Percentiles rank a stretch among this genome's conserved stretches.
These are phyloP conservation scores for Ligustrum vulgare DNA, from an alignment of 257 asterid genomes.

Conservation along the genomic window DNA sequence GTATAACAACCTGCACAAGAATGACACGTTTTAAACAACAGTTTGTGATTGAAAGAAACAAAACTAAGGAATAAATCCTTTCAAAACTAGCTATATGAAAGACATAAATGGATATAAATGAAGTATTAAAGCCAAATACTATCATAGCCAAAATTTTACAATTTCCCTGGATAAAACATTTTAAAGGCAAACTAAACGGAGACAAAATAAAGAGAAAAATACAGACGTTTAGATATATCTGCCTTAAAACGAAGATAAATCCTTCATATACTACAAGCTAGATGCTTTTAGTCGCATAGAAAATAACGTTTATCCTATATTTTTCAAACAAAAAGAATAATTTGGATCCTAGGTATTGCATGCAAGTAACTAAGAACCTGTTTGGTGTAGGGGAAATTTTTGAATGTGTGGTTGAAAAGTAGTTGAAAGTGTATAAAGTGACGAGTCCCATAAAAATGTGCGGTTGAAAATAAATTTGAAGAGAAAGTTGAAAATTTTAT, in stretches of 20 bases:
- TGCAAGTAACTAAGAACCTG: too few species aligned
- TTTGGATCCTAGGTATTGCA: background rate
- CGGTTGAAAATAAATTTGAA: too few species aligned
- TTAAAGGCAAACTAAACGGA: background rate
- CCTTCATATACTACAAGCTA: background rate
- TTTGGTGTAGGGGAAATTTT: too few species aligned
- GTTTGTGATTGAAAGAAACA: background rate
- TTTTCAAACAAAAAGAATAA: background rate
- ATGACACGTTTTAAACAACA: background rate
- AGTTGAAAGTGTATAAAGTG: too few species aligned
- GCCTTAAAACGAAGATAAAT: background rate
- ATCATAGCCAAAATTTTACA: background rate
- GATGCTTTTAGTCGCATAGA: background rate
- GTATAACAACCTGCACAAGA: slow-evolving; percentile 46
- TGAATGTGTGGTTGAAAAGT: too few species aligned
- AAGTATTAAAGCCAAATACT: background rate
- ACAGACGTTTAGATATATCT: background rate
- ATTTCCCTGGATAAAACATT: background rate
- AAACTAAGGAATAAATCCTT: slow-evolving; percentile 1
- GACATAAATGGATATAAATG: background rate
- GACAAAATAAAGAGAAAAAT: background rate
- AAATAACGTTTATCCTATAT: background rate
- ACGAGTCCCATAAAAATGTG: too few species aligned
- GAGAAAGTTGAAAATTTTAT: too few species aligned
- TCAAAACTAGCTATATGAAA: background rate